Conservation (phyloP, 2,329 filamentous ascomycete genomes). For the Colletotrichum chrysophilum region DNA sequence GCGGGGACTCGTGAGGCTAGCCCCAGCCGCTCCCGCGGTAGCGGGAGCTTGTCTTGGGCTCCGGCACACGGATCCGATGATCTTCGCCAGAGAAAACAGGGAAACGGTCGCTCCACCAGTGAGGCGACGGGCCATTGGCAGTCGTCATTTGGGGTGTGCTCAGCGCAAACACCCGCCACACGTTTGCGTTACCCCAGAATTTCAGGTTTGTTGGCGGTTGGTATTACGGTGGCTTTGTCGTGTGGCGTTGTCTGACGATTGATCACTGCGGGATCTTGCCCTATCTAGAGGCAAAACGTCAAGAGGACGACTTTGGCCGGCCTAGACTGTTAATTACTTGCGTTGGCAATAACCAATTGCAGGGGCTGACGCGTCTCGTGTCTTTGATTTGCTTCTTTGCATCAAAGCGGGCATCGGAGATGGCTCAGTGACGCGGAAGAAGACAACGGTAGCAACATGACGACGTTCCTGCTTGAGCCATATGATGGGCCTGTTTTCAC, state of each 20-base stretch:
- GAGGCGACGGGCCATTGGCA: constrained; percentile 8
- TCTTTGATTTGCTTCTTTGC: background rate
- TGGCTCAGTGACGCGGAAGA: background rate
- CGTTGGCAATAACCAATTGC: background rate
- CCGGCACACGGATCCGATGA: constrained; percentile 21
- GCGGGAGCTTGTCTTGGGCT: constrained; percentile 3
- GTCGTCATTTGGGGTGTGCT: constrained; percentile 10
- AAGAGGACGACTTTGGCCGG: background rate
- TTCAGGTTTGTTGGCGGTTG: background rate
- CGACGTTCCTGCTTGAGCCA: background rate
- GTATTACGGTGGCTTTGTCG: constrained; percentile 1
- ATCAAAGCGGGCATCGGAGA: background rate
- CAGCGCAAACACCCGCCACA: constrained; percentile 1
- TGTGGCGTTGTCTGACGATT: constrained; percentile 5
- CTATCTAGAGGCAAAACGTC: background rate
- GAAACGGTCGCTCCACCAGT: constrained; percentile 11
- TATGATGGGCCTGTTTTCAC: background rate
- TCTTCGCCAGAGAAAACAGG: constrained; percentile 15
- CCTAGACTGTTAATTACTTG: background rate
- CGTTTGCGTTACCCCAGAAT: background rate
- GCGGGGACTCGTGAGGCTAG: background rate
- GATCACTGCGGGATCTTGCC: background rate
- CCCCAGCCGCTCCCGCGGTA: background rate
- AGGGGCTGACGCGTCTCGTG: constrained; percentile 2
- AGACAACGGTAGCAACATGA: background rate